Conservation (phyloP, 352 stramenopile species). For the Phytophthora cryptogea region DNA sequence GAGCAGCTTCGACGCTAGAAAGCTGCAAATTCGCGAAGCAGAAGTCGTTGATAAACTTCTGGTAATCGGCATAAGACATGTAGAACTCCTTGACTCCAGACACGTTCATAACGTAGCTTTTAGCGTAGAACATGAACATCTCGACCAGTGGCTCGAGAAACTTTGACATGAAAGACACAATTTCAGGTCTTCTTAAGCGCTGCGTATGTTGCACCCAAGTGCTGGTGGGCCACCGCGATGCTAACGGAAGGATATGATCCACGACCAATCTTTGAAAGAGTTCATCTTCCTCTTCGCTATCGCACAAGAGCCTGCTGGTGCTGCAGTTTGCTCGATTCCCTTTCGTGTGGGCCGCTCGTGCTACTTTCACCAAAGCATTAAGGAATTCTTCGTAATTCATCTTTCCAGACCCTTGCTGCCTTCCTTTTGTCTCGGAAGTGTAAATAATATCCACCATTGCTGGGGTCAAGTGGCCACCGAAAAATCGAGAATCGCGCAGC, state of each 20-base stretch:
- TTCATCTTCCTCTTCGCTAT: constrained; percentile 54
- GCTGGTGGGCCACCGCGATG: constrained; percentile 57
- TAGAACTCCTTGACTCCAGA: constrained; percentile 63
- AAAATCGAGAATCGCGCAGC: constrained; percentile 62
- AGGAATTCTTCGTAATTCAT: constrained; percentile 85
- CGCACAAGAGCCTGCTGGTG: constrained; percentile 35
- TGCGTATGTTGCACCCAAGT: constrained; percentile 59
- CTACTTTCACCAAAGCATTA: constrained; percentile 77
- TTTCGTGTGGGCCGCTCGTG: constrained; percentile 37
- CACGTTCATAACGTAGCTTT: constrained; percentile 49
- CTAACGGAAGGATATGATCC: constrained; percentile 62
- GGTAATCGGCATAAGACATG: constrained; percentile 73
- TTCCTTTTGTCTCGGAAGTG: constrained; percentile 78
- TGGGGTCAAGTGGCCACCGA: constrained; percentile 54
- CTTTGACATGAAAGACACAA: constrained; percentile 66
- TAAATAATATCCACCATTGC: constrained; percentile 84
- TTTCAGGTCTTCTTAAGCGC: constrained; percentile 47
- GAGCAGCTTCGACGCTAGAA: constrained; percentile 68
- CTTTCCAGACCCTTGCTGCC: constrained; percentile 54
- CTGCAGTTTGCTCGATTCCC: constrained; percentile 32
- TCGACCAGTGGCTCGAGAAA: constrained; percentile 69
- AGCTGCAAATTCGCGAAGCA: constrained; percentile 68
- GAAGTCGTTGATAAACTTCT: constrained; percentile 81
- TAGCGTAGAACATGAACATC: constrained; percentile 84
- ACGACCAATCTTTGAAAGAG: constrained; percentile 62